phyloP scores from a whole-genome alignment of 164 flowering plant species.

The Saururus chinensis region DNA sequence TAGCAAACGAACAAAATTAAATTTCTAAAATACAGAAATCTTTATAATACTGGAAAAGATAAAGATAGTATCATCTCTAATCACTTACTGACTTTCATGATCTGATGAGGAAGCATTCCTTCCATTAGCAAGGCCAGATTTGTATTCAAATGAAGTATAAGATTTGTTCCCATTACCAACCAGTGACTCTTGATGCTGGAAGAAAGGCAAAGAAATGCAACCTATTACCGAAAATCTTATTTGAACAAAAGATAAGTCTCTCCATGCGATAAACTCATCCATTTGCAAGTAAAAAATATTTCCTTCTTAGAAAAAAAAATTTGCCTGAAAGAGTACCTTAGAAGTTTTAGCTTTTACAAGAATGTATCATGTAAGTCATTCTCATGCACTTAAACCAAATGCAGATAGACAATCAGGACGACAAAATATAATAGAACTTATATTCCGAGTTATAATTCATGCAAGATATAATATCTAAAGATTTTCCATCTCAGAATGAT shows the following conservation, averaged over 20 bases:
- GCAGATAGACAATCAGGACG: no score
- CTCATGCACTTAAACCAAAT: no score
- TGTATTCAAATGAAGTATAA: slow-evolving; percentile 73
- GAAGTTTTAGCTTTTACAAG: no score
- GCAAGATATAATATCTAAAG: no score
- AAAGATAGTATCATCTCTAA: slow-evolving; percentile 1
- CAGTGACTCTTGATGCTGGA: slow-evolving; percentile 80
- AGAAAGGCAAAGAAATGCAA: neutral
- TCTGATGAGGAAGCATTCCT: slow-evolving; percentile 87
- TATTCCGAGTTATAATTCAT: no score
- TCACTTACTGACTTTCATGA: slow-evolving; percentile 92
- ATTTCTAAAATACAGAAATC: neutral
- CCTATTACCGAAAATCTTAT: neutral
- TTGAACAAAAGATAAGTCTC: neutral
- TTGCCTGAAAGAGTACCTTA: neutral
- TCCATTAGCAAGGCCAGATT: slow-evolving; percentile 71
- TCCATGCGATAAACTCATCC: neutral
- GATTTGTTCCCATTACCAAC: slow-evolving; percentile 57
- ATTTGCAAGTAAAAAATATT: neutral
- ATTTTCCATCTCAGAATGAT: neutral
- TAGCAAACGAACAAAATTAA: neutral
- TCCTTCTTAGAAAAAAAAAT: neutral
- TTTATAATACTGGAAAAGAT: neutral
- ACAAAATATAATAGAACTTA: no score
- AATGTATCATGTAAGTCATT: no score